phyloP scores from a whole-genome alignment of 148 eudicot genomes.

The Rhododendron molle region DNA sequence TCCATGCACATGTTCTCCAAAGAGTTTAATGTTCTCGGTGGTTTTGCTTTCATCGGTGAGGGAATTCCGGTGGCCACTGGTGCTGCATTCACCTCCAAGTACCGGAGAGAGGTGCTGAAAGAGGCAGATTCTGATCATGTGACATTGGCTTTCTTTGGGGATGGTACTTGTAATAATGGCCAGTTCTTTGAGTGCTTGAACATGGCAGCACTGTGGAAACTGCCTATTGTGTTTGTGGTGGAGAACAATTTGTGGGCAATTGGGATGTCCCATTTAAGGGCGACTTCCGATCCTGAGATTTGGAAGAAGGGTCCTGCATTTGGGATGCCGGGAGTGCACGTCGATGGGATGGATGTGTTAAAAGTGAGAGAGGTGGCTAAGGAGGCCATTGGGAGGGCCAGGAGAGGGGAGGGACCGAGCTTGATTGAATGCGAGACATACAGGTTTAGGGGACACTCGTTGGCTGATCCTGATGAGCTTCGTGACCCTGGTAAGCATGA shows the following conservation, averaged over 20 bases:
- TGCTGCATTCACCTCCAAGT: constrained; percentile 80
- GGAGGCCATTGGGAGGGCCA: constrained; percentile 77
- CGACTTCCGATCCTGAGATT: constrained; percentile 87
- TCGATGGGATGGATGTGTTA: constrained; percentile 96
- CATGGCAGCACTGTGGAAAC: constrained; percentile 94
- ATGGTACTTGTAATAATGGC: constrained; percentile 92
- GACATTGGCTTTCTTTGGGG: constrained; percentile 85
- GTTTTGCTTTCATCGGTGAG: constrained; percentile 93
- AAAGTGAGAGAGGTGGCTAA: constrained; percentile 92
- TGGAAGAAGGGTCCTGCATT: constrained; percentile 98
- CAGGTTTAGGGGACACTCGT: constrained; percentile 93
- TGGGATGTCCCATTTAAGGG: constrained; percentile 95
- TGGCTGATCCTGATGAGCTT: constrained; percentile 98
- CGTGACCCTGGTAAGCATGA: constrained; percentile 79
- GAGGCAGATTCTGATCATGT: constrained; percentile 78
- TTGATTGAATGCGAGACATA: constrained; percentile 95
- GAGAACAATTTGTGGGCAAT: constrained; percentile 99
- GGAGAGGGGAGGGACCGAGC: constrained; percentile 96
- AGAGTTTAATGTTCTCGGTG: constrained; percentile 89
- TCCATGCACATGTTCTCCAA: constrained; percentile 99
- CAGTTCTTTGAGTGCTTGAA: constrained; percentile 97
- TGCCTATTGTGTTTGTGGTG: constrained; percentile 90
- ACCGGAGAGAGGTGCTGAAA: constrained; percentile 69
- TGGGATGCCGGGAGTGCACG: constrained; percentile 93
- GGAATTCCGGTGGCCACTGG: constrained; percentile 95